These are phyloP conservation scores for Calonectria hongkongensis DNA, from an alignment of 2,329 filamentous ascomycete genomes.

Conservation along the genomic window DNA sequence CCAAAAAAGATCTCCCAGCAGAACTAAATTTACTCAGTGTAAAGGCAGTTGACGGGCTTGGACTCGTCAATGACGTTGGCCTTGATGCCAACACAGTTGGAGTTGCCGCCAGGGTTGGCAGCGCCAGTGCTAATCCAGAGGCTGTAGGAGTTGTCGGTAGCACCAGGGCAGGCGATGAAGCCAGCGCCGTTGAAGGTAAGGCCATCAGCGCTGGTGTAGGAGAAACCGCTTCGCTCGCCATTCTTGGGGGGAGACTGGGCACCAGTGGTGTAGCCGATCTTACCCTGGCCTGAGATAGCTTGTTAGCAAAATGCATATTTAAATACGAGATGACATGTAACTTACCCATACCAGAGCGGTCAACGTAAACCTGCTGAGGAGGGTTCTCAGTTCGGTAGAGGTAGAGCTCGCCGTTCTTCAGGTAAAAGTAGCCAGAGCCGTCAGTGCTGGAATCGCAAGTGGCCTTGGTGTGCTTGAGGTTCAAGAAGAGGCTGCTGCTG, in stretches of 20 bases:
- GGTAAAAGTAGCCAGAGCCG: constrained; percentile 69
- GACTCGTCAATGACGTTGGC: constrained; percentile 54
- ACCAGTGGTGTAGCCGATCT: constrained; percentile 71
- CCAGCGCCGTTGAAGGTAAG: constrained; percentile 66
- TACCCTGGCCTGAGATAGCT: constrained; percentile 67
- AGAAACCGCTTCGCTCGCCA: constrained; percentile 68
- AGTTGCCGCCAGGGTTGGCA: constrained; percentile 59
- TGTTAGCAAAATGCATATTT: background rate
- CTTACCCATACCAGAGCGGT: constrained; percentile 76
- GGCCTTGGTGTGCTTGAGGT: constrained; percentile 66
- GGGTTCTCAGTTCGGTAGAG: constrained; percentile 65
- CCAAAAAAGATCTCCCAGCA: background rate
- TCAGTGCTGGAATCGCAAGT: constrained; percentile 65
- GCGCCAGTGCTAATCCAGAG: constrained; percentile 60
- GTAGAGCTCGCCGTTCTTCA: constrained; percentile 65
- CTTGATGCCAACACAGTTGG: constrained; percentile 62
- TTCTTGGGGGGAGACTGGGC: constrained; percentile 62
- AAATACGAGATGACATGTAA: background rate
- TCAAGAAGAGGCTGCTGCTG: constrained; percentile 64
- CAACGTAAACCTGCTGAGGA: constrained; percentile 71
- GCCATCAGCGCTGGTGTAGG: constrained; percentile 63
- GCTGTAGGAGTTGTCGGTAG: constrained; percentile 63
- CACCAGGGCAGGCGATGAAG: constrained; percentile 72
- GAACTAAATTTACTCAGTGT: constrained; percentile 50
- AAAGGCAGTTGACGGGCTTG: constrained; percentile 60